phyloP scores from a whole-genome alignment of 768 basidiomycete genomes.

The Agaricus sinodeliciosus region DNA sequence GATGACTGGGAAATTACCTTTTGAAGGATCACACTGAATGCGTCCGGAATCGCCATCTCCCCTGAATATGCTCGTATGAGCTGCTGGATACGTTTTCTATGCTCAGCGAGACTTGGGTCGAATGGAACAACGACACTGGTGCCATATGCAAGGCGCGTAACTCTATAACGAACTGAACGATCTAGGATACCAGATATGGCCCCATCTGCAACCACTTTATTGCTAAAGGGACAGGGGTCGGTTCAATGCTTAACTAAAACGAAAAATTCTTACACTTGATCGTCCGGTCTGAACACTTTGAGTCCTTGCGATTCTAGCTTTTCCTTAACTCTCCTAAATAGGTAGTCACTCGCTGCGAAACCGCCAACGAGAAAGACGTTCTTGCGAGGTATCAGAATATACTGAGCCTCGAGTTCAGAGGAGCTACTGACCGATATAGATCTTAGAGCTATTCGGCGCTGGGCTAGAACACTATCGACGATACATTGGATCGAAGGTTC shows the following conservation, averaged over 20 bases:
- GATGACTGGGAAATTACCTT: constrained; percentile 23
- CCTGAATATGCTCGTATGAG: constrained; percentile 31
- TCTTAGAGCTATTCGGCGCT: constrained; percentile 13
- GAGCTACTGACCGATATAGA: constrained; percentile 19
- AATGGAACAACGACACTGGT: constrained; percentile 30
- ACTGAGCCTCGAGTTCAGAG: background rate
- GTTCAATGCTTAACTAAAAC: background rate
- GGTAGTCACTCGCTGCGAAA: constrained; percentile 51
- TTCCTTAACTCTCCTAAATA: constrained; percentile 36
- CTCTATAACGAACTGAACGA: constrained; percentile 40
- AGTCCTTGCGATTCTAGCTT: constrained; percentile 31
- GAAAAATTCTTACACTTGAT: constrained; percentile 37
- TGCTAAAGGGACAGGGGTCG: constrained; percentile 12
- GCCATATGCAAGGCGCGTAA: constrained; percentile 44
- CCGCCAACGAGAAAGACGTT: constrained; percentile 47
- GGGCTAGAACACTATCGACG: constrained; percentile 16
- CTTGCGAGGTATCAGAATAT: background rate
- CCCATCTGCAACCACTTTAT: constrained; percentile 50
- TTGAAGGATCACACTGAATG: constrained; percentile 35
- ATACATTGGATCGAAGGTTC: constrained; percentile 27
- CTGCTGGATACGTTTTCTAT: constrained; percentile 25
- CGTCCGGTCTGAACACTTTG: constrained; percentile 42
- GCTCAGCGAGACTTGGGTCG: constrained; percentile 31
- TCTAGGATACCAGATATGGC: constrained; percentile 37
- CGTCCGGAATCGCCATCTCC: constrained; percentile 28